These are phyloP conservation scores for Diaporthe amygdali DNA, from an alignment of 2,329 filamentous ascomycete species.

Conservation along the genomic window DNA sequence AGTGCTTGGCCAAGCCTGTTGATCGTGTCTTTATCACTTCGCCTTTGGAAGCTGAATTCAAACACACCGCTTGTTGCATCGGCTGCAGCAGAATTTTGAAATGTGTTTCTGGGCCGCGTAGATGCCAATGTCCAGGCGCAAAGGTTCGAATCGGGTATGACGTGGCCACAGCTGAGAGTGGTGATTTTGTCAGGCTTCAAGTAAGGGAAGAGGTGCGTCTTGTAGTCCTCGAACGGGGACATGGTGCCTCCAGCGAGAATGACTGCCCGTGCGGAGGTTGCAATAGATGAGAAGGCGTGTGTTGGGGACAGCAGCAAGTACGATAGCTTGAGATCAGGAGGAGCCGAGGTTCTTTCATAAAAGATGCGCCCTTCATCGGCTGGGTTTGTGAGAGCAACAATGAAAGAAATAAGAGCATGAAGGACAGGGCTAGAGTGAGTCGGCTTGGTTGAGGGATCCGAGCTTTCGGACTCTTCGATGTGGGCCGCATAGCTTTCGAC, in stretches of 20 bases:
- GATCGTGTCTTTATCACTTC: constrained; percentile 73
- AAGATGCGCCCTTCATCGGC: constrained; percentile 74
- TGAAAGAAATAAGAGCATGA: constrained; percentile 64
- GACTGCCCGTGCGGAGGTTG: constrained; percentile 82
- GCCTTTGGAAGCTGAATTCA: constrained; percentile 86
- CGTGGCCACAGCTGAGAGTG: constrained; percentile 91
- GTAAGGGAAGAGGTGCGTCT: constrained; percentile 82
- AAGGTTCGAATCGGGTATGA: constrained; percentile 83
- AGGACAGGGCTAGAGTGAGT: constrained; percentile 59
- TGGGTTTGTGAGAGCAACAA: constrained; percentile 85
- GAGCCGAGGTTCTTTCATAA: constrained; percentile 52
- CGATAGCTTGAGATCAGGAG: constrained; percentile 65
- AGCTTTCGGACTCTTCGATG: constrained; percentile 50
- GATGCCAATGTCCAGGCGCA: constrained; percentile 74
- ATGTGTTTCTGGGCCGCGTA: constrained; percentile 37
- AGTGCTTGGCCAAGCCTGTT: constrained; percentile 76
- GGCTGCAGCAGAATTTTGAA: constrained; percentile 32
- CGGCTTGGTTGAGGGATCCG: constrained; percentile 58
- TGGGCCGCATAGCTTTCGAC: constrained; percentile 85
- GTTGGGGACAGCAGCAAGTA: constrained; percentile 93
- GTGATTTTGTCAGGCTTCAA: constrained; percentile 67
- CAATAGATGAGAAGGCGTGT: constrained; percentile 87
- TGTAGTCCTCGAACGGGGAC: constrained; percentile 95
- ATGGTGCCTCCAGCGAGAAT: constrained; percentile 95
- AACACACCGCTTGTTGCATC: constrained; percentile 52